A percentile compares a stretch with the other conserved stretches of the same genome.
Evolutionary conservation across 129 eudicot species (phyloP).

Genomic region (Saussurea involucrata): DNA sequence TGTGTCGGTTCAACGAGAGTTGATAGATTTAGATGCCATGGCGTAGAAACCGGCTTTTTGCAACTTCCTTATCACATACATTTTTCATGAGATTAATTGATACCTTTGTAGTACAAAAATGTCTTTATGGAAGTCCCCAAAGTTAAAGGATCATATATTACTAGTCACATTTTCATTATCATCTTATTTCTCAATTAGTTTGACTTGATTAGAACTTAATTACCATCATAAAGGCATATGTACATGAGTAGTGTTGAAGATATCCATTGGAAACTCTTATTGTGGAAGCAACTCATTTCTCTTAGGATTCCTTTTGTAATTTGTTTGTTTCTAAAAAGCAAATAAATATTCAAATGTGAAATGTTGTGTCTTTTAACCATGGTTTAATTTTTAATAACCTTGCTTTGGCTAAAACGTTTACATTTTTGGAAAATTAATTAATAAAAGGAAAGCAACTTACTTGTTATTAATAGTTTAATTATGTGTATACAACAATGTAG

Average conservation of each 20-base stretch:
- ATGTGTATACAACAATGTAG: no score
- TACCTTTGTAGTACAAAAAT: neutral
- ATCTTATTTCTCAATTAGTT: neutral
- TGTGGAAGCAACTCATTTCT: neutral
- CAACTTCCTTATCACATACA: neutral
- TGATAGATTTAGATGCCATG: neutral
- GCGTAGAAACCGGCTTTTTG: neutral
- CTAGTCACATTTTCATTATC: neutral
- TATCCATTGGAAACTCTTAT: neutral
- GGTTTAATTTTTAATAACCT: neutral
- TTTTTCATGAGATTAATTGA: neutral
- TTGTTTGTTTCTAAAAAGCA: neutral
- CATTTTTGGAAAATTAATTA: no score
- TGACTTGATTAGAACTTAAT: neutral
- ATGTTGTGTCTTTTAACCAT: neutral
- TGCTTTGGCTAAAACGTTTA: neutral
- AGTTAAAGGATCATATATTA: no score
- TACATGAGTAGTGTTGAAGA: neutral
- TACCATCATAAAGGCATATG: neutral
- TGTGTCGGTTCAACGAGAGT: neutral
- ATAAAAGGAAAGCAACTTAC: no score
- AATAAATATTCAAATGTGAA: neutral
- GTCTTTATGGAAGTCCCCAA: neutral
- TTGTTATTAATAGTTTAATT: no score
- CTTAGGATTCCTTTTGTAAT: neutral